Percentiles rank a stretch among this genome's conserved stretches.
phyloP scores from a whole-genome alignment of 805 yeast species.

The Priceomyces medius region DNA sequence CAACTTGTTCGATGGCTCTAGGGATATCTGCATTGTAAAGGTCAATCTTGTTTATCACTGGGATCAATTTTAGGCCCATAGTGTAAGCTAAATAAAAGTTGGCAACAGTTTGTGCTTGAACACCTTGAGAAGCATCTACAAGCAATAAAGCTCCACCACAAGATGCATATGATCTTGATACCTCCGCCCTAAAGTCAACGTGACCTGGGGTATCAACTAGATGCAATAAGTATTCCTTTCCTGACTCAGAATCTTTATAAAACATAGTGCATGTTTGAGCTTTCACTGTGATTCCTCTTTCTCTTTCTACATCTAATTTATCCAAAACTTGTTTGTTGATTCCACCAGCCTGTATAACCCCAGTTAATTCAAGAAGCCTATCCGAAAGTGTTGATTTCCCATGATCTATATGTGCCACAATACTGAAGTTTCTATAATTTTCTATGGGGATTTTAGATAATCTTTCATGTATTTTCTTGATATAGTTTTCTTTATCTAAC shows the following conservation, averaged over 20 bases:
- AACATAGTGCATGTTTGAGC: slow-evolving; percentile 97
- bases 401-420: slow-evolving; percentile 95
- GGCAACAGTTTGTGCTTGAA: slow-evolving; percentile 98
- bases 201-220: slow-evolving; percentile 98
- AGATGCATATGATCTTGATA: slow-evolving; percentile 89
- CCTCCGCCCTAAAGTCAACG: slow-evolving; percentile 94
- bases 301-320: slow-evolving; percentile 90
- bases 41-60: slow-evolving; percentile 91
- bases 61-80: slow-evolving; percentile 75
- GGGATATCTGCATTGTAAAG: slow-evolving; percentile 83
- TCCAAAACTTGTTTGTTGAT: slow-evolving; percentile 82
- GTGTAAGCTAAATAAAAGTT: slow-evolving; percentile 89
- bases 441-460: slow-evolving; percentile 78
- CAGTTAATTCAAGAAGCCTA: slow-evolving; percentile 80
- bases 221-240: slow-evolving; percentile 78
- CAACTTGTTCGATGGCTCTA: slow-evolving; percentile 80
- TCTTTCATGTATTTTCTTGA: slow-evolving; percentile 47
- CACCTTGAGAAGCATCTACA: slow-evolving; percentile 95
- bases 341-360: slow-evolving; percentile 74
- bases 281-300: slow-evolving; percentile 93
- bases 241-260: slow-evolving; percentile 55
- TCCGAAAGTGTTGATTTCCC: slow-evolving; percentile 89
- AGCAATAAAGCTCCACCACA: slow-evolving; percentile 90
- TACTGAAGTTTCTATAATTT: slow-evolving; percentile 85
- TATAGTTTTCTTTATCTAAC: slow-evolving; percentile 33